Evolutionary conservation across 495 filamentous ascomycete genomes (phyloP).

Genomic region (Articulospora tetracladia): DNA sequence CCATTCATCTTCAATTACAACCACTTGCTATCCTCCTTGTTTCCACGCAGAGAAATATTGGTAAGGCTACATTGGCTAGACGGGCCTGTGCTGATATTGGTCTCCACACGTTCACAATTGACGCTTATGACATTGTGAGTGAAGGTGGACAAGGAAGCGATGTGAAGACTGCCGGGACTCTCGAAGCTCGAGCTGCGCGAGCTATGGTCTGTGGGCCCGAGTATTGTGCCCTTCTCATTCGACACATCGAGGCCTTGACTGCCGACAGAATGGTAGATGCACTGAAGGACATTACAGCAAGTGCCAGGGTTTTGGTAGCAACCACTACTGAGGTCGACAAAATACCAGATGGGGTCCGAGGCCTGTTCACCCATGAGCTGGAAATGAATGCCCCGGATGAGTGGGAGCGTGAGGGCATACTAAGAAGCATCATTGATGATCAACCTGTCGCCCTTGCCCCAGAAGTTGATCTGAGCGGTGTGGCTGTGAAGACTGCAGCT

Average conservation of each 20-base stretch:
- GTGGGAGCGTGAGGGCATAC: conserved; percentile 81
- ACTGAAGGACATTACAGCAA: conserved; percentile 71
- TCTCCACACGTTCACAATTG: conserved; percentile 82
- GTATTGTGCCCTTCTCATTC: conserved; percentile 76
- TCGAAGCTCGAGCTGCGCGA: conserved; percentile 82
- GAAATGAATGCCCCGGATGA: conserved; percentile 93
- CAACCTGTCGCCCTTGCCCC: conserved; percentile 66
- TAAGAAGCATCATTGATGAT: conserved; percentile 72
- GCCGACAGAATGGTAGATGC: conserved; percentile 84
- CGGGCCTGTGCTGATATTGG: conserved; percentile 86
- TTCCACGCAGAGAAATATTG: conserved; percentile 88
- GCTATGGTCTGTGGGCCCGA: conserved; percentile 84
- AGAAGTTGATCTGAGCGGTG: conserved; percentile 75
- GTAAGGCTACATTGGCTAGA: conserved; percentile 72
- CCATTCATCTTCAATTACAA: conserved; percentile 79
- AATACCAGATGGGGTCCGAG: conserved; percentile 81
- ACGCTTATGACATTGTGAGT: conserved; percentile 89
- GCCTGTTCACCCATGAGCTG: conserved; percentile 92
- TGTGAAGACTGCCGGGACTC: conserved; percentile 85
- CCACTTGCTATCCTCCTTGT: conserved; percentile 83
- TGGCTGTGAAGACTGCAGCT: conserved; percentile 93
- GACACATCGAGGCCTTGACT: conserved; percentile 85
- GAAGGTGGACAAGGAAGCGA: conserved; percentile 85
- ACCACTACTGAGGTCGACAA: conserved; percentile 95
- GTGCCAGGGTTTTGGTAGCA: conserved; percentile 76